Base-by-base conservation (phyloP, 176 grass and related monocot genomes). In the Ensete ventricosum region DNA sequence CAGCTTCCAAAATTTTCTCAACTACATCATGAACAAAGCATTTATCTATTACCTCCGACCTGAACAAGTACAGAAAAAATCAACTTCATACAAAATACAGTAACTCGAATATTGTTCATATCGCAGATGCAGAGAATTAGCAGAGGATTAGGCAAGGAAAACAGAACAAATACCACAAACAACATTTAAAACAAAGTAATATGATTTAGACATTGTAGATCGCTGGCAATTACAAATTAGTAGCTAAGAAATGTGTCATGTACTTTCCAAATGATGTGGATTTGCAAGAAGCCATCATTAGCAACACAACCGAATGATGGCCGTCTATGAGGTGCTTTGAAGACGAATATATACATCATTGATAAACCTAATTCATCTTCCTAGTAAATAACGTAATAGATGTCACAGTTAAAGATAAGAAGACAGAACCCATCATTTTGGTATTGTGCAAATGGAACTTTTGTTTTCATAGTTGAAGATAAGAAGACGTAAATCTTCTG, bases 11-110 rank as follows among this genome's bases (percentile, higher is more conserved):
- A 50, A 99, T 99, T 76, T 91, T 90, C 78, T 99, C 95, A 62
- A 94, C 86, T 72, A 88, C 87, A 34, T 94, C 90, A 76, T 75
- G 76, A 60, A 88, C 76, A 81, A 99, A 99, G 76, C 95, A 98
- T 78, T 87, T 88, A 82, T 91, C 88, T 81, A 99, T 94, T 19
- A 88, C 86, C 64, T 85, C 90, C 82, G 94, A 52, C 81, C 95
- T 94, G 75, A 58, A 83, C 7, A 57, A 74, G n/a, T 14, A 43
- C n/a, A 74, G 19, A 1, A 74, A 1, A 74, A 43, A 9, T 27
- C 22, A 55, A 74, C 53, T 74, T 74, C 22, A 55, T 19, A 34
- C 11, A 67, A 16, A 70, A 14, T 70, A 16, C 34, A n/a, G 27
- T 43, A 20, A n/a, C 20, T 25, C 25, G 51, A 70, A 50, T 21